Conservation (phyloP, 257 asterid species). For the Solanum chaucha region DNA sequence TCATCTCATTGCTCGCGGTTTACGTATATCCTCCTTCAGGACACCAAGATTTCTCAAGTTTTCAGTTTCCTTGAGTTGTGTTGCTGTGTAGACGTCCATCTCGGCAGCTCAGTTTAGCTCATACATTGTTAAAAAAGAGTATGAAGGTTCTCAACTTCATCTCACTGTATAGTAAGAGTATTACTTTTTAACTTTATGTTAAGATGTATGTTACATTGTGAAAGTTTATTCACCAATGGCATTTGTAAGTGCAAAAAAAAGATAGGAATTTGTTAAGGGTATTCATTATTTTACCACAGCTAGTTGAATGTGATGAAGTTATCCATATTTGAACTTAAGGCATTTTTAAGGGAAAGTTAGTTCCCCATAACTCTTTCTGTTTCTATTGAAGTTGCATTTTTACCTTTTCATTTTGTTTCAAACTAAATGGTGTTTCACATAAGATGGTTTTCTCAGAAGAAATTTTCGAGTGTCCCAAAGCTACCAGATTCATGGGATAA, state of each 20-base stretch:
- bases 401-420: not conserved
- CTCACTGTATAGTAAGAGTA: not conserved
- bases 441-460: too few relatives aligned
- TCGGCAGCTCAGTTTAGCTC: not conserved
- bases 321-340: not conserved
- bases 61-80: constrained; percentile 30
- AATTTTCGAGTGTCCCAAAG: too few relatives aligned
- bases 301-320: not conserved
- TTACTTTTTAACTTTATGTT: not conserved
- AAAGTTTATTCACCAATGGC: not conserved
- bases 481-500: too few relatives aligned
- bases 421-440: not conserved
- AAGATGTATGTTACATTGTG: not conserved
- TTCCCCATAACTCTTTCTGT: not conserved
- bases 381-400: not conserved
- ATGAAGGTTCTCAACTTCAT: constrained; percentile 23
- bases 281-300: not conserved
- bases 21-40: constrained; percentile 64
- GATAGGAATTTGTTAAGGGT: not conserved
- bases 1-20: constrained; percentile 61
- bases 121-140: not conserved
- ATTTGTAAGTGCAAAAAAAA: not conserved
- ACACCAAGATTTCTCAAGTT: constrained; percentile 16
- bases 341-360: not conserved
- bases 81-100: not conserved